phyloP scores from a whole-genome alignment of 495 filamentous ascomycete genomes.

The Neurospora terricola region DNA sequence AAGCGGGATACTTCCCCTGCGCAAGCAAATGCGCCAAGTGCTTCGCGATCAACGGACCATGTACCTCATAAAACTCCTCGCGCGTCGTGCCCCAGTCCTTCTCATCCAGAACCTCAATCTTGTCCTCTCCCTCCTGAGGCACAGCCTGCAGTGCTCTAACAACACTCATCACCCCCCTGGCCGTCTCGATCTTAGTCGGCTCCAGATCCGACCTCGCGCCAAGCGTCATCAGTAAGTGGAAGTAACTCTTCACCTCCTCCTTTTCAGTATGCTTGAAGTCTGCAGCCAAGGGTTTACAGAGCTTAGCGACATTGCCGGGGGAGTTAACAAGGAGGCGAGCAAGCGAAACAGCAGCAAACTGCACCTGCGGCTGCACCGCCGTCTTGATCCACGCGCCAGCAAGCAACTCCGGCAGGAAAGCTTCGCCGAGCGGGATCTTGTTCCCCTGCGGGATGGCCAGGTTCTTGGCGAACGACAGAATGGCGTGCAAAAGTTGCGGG shows the following conservation, averaged over 20 bases:
- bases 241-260: not conserved
- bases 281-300: conserved; percentile 33
- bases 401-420: conserved; percentile 33
- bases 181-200: conserved; percentile 65
- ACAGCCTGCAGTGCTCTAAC: conserved; percentile 47
- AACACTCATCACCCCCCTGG: conserved; percentile 53
- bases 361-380: conserved; percentile 55
- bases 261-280: not conserved
- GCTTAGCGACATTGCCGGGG: conserved; percentile 41
- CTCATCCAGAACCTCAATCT: not conserved
- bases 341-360: conserved; percentile 58
- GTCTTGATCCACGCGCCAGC: conserved; percentile 49
- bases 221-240: conserved; percentile 46
- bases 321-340: too few species aligned
- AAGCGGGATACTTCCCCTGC: conserved; percentile 58
- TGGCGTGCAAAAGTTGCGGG: conserved; percentile 51
- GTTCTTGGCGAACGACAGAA: conserved; percentile 70
- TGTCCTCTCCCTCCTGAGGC: not conserved
- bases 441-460: conserved; percentile 59
- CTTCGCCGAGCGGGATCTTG: conserved; percentile 46
- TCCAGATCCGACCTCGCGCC: conserved; percentile 48
- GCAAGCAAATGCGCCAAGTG: conserved; percentile 53
- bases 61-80: conserved; percentile 28
- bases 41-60: conserved; percentile 36
- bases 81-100: not conserved